Base-by-base conservation (phyloP, 805 yeast species). In the Priceomyces melissophilus region DNA sequence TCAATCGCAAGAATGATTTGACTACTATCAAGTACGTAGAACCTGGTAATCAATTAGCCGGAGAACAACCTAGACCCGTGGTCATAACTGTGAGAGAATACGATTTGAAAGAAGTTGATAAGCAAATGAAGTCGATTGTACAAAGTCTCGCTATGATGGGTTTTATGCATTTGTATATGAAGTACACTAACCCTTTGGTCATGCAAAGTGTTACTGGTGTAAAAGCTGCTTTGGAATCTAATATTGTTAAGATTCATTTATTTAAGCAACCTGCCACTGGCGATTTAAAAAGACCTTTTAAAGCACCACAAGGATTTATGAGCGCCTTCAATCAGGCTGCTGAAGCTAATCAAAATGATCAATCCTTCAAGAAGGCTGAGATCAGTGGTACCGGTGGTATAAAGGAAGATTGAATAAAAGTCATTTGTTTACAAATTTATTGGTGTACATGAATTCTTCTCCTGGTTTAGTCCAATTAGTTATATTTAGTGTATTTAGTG, bases 161-260 rank as follows among this genome's bases (percentile, higher is more conserved):
- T 17, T 86, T 91, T 82, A 90, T 91, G 98, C 99, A 93, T 69
- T 60, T 93, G 47, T 91, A 91, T 81, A 81, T 93, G 95, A 85
- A 88, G 69, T 93, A 88, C 77, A 89, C 97, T 65, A 89, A 93
- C 71, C 99, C 99, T 45, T 78, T 93, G 62, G 81, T 93, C 53
- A 85, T 91, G 89, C 98, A 93, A 74, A 82, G 90, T 49, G 79
- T 93, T 54, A 79, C 95, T 39, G 91, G 96, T 39, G 71, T 93
- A 56, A 93, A 93, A 79, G 72, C 86, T 53, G 96, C 95, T 35
- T 69, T 88, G 42, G 98, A 93, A 72, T 71, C 87, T 58, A 89
- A 89, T 71, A 80, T 88, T 52, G 96, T 91, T 55, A 82, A 87
- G 75, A 87, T 93, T 65, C 96, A 93, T 65, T 58, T 93, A 43